Percentiles rank a stretch among this genome's conserved stretches.
Evolutionary conservation across 495 filamentous ascomycete genomes (phyloP).

Genomic region (Staphylotrichum longicolle): DNA sequence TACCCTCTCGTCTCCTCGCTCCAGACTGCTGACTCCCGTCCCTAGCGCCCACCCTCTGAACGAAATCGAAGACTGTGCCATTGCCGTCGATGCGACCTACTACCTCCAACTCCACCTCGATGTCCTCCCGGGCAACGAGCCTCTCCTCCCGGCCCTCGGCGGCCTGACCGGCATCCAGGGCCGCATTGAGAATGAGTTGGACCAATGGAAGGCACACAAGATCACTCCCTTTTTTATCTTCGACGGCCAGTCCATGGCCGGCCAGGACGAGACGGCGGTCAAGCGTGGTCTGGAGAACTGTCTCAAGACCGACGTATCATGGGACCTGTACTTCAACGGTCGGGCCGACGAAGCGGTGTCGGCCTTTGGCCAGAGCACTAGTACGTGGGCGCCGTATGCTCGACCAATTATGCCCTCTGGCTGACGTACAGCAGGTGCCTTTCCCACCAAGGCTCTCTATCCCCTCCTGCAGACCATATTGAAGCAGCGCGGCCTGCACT

Average conservation of each 20-base stretch:
- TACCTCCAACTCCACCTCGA: slow-evolving; percentile 76
- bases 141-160: slow-evolving; percentile 83
- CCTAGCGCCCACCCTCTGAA: slow-evolving; percentile 37
- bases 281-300: slow-evolving; percentile 48
- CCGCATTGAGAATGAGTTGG: slow-evolving; percentile 72
- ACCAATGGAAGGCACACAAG: slow-evolving; percentile 59
- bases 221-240: slow-evolving; percentile 83
- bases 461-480: slow-evolving; percentile 73
- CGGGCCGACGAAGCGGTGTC: slow-evolving; percentile 74
- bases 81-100: slow-evolving; percentile 87
- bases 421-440: slow-evolving; percentile 51
- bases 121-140: slow-evolving; percentile 67
- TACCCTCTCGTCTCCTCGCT: background rate
- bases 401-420: background rate
- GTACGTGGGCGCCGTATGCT: slow-evolving; percentile 48
- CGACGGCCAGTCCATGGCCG: slow-evolving; percentile 74
- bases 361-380: slow-evolving; percentile 71
- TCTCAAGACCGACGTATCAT: slow-evolving; percentile 60
- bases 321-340: slow-evolving; percentile 81
- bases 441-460: slow-evolving; percentile 60
- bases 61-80: slow-evolving; percentile 63
- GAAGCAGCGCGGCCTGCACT: slow-evolving; percentile 64
- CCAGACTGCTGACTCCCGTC: slow-evolving; percentile 10
- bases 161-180: slow-evolving; percentile 75
- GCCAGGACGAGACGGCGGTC: slow-evolving; percentile 57